Evolutionary conservation across 2,329 filamentous ascomycete species (phyloP), one percentile per base, ranked within the genome.

Genomic region (Hirsutella minnesotensis): DNA sequence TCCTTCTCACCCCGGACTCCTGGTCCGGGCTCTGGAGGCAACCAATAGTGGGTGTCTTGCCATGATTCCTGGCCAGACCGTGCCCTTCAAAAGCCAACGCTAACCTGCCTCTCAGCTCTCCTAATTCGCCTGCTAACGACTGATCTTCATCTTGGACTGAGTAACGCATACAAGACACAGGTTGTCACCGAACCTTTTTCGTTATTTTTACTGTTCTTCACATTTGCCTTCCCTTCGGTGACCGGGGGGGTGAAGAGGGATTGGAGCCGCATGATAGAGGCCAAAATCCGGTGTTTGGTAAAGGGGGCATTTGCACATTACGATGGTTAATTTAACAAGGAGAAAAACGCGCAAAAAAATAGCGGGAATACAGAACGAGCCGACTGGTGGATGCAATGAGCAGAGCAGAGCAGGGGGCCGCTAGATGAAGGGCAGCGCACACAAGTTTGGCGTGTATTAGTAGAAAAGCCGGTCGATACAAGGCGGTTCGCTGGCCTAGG

Each of bases 1-100:
- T 62, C 64, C 35, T 68, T 67, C 56, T 68, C 66, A 53, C 66
- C 66, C 47, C 58, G 63, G 48, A 69, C 66, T 15, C 66, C 66
- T 53, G 66, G 65, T 47, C 64, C 64, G 46, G 63, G 62, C 47
- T 56, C 59, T 27, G 63, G 62, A 54, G 64, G 64, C 55, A 65
- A 67, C 53, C 61, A 66, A 57, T 64, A 64, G 62, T 64, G 45
- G 55, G 62, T 56, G 3, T 19, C 18, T 12, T 4, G 30, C 16
- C 15, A 10, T 8, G 24, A 27, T 7, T 12, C 24, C 24, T 27
- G 24, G 24, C 24, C 24, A 27, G 24, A 27, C 12, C 12, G 16
- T 21, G 10, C 9, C 2, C 7, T 35, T 24, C 9, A 8, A 13
- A 27, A 27, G 13, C 19, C 10, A 15, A 10, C 18, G 29, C 44